Conservation (phyloP, 1,284 basidiomycete genomes). For the Tausonia pullulans region DNA sequence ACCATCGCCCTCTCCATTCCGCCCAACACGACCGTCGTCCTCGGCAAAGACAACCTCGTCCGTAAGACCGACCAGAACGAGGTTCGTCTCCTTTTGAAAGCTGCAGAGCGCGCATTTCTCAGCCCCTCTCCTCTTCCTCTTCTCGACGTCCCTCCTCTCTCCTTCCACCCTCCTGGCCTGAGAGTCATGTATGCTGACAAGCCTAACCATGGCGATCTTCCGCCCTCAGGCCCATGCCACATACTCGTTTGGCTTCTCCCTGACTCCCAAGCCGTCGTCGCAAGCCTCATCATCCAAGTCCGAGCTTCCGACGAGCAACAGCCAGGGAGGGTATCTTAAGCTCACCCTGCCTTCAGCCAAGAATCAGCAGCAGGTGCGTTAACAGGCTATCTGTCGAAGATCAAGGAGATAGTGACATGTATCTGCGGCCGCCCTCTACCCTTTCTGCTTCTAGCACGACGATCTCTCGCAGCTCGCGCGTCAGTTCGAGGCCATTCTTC, state of each 20-base stretch:
- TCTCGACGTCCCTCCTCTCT: too few species aligned
- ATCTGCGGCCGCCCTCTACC: neutral
- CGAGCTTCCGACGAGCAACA: constrained; percentile 2
- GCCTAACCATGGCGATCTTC: neutral
- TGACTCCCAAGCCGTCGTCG: neutral
- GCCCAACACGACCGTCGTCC: constrained; percentile 14
- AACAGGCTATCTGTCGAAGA: neutral
- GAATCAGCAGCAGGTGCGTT: constrained; percentile 10
- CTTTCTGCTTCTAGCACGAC: constrained; percentile 2
- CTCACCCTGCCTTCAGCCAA: constrained; percentile 9
- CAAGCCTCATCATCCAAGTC: neutral
- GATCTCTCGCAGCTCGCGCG: constrained; percentile 2
- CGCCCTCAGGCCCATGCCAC: constrained; percentile 5
- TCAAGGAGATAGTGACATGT: neutral
- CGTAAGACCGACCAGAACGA: constrained; percentile 15
- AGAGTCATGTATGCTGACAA: too few species aligned
- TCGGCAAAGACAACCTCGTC: constrained; percentile 14
- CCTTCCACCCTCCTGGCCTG: too few species aligned
- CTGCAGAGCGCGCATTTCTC: too few species aligned
- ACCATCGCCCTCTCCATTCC: constrained; percentile 7
- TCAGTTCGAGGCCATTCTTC: constrained; percentile 9
- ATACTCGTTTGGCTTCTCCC: constrained; percentile 14
- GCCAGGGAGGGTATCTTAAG: constrained; percentile 10
- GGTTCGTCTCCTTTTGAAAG: neutral
- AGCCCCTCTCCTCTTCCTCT: too few species aligned